Percentiles rank a stretch among this genome's conserved stretches.
These are phyloP conservation scores for Bimuria novae-zelandiae DNA, from an alignment of 2,329 filamentous ascomycete genomes.

Conservation along the genomic window DNA sequence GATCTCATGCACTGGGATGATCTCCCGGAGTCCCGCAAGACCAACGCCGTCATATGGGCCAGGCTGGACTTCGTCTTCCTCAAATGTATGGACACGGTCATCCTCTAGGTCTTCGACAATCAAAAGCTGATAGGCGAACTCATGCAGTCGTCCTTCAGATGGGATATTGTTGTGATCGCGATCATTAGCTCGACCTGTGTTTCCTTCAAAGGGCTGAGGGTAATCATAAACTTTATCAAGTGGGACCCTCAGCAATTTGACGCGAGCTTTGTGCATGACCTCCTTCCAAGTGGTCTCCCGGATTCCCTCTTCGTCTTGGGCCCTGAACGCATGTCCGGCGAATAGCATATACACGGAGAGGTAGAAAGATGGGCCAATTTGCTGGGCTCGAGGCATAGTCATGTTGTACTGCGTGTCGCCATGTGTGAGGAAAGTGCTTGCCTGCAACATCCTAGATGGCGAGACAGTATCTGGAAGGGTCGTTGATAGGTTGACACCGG, in stretches of 20 bases:
- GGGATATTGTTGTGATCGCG: slow-evolving; percentile 38
- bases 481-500: slow-evolving; percentile 83
- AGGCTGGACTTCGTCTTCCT: slow-evolving; percentile 62
- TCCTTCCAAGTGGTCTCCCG: slow-evolving; percentile 88
- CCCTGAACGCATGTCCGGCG: slow-evolving; percentile 69
- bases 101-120: slow-evolving; percentile 83
- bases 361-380: slow-evolving; percentile 85
- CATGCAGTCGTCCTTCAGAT: slow-evolving; percentile 55
- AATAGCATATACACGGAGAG: slow-evolving; percentile 97
- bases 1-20: slow-evolving; percentile 72
- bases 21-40: slow-evolving; percentile 67
- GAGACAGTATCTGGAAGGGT: slow-evolving; percentile 82
- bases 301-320: slow-evolving; percentile 61
- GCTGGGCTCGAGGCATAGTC: slow-evolving; percentile 66
- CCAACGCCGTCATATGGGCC: slow-evolving; percentile 64
- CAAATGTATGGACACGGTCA: slow-evolving; percentile 68
- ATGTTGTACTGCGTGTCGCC: slow-evolving; percentile 82
- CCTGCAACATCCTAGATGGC: slow-evolving; percentile 86
- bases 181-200: slow-evolving; percentile 19
- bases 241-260: slow-evolving; percentile 77
- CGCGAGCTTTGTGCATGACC: slow-evolving; percentile 87
- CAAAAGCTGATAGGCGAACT: slow-evolving; percentile 80
- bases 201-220: slow-evolving; percentile 30
- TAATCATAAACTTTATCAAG: slow-evolving; percentile 59
- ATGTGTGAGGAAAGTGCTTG: slow-evolving; percentile 85